A percentile compares a stretch with the other conserved stretches of the same genome.
Conservation (phyloP, 2,329 filamentous ascomycete genomes). For the Colletotrichum salicis region DNA sequence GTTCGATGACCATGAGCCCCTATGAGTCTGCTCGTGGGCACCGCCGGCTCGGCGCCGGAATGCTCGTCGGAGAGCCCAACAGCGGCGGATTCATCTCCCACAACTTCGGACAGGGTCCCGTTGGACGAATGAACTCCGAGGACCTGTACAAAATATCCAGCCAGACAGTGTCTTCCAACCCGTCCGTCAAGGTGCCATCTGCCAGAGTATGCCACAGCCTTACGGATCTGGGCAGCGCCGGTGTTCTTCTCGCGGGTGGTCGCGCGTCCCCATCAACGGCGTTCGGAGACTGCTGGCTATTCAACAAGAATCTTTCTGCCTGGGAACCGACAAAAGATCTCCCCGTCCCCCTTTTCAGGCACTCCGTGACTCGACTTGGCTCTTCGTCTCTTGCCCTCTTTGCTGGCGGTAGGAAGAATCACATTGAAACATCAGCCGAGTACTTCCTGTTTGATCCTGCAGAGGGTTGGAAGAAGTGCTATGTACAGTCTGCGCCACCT, state of each 20-base stretch:
- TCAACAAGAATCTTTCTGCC: slow-evolving; percentile 58
- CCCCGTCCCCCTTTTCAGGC: slow-evolving; percentile 79
- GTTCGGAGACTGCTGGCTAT: slow-evolving; percentile 80
- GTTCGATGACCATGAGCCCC: slow-evolving; percentile 46
- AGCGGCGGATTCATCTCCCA: slow-evolving; percentile 58
- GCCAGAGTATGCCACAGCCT: slow-evolving; percentile 80
- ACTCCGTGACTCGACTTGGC: slow-evolving; percentile 68
- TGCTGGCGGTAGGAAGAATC: slow-evolving; percentile 69
- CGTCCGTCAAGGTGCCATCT: slow-evolving; percentile 48
- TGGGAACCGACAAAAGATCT: slow-evolving; percentile 76
- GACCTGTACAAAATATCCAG: slow-evolving; percentile 56
- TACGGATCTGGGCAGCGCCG: slow-evolving; percentile 68
- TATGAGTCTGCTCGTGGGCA: slow-evolving; percentile 54
- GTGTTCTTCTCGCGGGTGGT: slow-evolving; percentile 78
- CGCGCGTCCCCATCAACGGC: slow-evolving; percentile 78
- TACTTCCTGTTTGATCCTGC: slow-evolving; percentile 64
- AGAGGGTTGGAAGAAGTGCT: slow-evolving; percentile 59
- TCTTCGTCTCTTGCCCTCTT: slow-evolving; percentile 65
- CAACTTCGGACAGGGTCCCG: slow-evolving; percentile 56
- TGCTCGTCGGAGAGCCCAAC: slow-evolving; percentile 52
- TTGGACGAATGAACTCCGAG: slow-evolving; percentile 58
- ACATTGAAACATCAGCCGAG: slow-evolving; percentile 58
- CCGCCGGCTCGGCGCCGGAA: slow-evolving; percentile 70
- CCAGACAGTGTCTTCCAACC: slow-evolving; percentile 28
- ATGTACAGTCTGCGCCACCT: slow-evolving; percentile 45